Base-by-base conservation (phyloP, 129 eudicot genomes). In the Flaveria brownii region DNA sequence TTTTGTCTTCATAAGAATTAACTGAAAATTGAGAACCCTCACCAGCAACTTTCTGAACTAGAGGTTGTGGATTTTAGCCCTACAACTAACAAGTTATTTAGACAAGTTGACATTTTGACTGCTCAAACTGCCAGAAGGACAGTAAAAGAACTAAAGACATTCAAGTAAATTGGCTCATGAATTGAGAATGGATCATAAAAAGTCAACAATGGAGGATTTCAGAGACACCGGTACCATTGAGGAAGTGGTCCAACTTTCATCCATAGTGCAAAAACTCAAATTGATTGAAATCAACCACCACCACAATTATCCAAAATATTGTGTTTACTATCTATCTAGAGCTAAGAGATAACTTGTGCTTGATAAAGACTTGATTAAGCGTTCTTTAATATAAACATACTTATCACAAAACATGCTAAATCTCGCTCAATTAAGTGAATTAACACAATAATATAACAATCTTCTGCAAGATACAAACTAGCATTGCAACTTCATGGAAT, bases 241-340 rank as follows among this genome's bases (percentile, higher is more conserved):
- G 30, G 60, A 76, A 72, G 82, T 85, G 92, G 90, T 80, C 87
- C 87, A 83, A 47, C 64, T 67, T 74, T 80, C 84, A 80, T 80
- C 30, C 79, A 62, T 47, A 61, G 65, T 56, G 76, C 79, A 66
- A 64, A 77, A 70, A 81, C 72, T 77, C 25, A 47, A 72, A 81
- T 70, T 56, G 80, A 70, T 63, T 76, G 68, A 60, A 82, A 80
- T 46, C 79, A 83, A 71, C 79, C 68, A 85, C 81, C 70, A 69
- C 78, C 75, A 73, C 61, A 76, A 79, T 75, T 45, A 80, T 80
- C 68, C 74, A 28, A 56, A 59, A 59, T 51, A 50, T 59, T 59
- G 68, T 77, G 73, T 22, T 54, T 15, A 46, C 52, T 65, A 78
- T 52, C 23, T 49, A 80, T 33, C 59, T 25, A 70, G 28, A 82